phyloP scores from a whole-genome alignment of 2,329 filamentous ascomycete species.

The Chrysoporthe austroafricana region DNA sequence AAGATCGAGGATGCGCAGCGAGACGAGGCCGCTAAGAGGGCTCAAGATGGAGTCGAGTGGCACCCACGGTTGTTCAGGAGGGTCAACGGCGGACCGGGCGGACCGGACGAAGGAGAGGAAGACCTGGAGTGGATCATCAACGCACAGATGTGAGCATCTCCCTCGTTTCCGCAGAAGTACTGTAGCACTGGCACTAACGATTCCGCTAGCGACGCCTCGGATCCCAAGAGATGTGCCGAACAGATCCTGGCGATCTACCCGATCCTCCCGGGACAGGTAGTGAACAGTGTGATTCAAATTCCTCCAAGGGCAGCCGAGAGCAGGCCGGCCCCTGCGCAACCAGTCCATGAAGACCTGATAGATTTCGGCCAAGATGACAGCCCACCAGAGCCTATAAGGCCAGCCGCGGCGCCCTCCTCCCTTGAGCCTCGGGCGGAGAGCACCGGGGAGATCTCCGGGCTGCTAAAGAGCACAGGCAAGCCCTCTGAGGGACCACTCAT shows the following conservation, averaged over 20 bases:
- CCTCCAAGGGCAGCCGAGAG: slow-evolving; percentile 47
- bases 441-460: slow-evolving; percentile 45
- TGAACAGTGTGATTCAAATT: slow-evolving; percentile 58
- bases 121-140: slow-evolving; percentile 95
- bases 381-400: slow-evolving; percentile 19
- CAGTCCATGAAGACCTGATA: slow-evolving; percentile 51
- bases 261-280: slow-evolving; percentile 76
- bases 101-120: slow-evolving; percentile 79
- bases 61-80: slow-evolving; percentile 81
- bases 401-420: slow-evolving; percentile 19
- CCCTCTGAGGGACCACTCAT: slow-evolving; percentile 53
- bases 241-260: slow-evolving; percentile 88
- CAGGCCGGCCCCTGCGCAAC: slow-evolving; percentile 26
- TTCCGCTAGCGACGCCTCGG: slow-evolving; percentile 62
- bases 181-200: slow-evolving; percentile 22
- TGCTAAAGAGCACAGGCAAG: slow-evolving; percentile 54
- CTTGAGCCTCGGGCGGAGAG: slow-evolving; percentile 30
- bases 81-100: slow-evolving; percentile 72
- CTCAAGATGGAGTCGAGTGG: slow-evolving; percentile 83
- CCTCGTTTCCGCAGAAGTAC: background rate
- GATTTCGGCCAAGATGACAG: slow-evolving; percentile 57
- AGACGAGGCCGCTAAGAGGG: slow-evolving; percentile 80
- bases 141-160: slow-evolving; percentile 70
- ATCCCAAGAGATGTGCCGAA: slow-evolving; percentile 64
- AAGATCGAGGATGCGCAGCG: slow-evolving; percentile 92